A percentile compares a stretch with the other conserved stretches of the same genome.
Evolutionary conservation across 495 filamentous ascomycete species (phyloP).

Genomic region (Trichoderma erinaceum): DNA sequence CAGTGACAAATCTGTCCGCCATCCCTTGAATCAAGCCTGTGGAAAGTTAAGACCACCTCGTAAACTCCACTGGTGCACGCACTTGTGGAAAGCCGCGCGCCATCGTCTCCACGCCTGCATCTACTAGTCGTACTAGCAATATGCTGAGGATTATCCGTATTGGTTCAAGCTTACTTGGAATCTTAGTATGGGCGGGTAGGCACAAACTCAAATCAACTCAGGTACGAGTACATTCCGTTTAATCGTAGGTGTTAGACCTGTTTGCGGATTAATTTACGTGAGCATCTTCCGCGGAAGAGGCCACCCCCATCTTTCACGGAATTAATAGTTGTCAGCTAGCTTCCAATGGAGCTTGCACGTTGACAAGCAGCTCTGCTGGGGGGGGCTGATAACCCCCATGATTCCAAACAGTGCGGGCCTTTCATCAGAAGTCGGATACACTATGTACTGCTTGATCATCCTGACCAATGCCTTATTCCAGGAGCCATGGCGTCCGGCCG

Average conservation of each 20-base stretch:
- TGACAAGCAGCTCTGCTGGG: background rate
- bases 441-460: background rate
- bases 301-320: background rate
- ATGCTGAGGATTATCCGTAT: too few relatives aligned
- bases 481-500: constrained; percentile 2
- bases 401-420: constrained; percentile 8
- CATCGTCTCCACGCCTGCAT: too few relatives aligned
- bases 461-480: background rate
- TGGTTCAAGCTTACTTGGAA: too few relatives aligned
- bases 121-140: too few relatives aligned
- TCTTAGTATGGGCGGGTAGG: too few relatives aligned
- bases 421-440: background rate
- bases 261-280: background rate
- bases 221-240: too few relatives aligned
- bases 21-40: background rate
- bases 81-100: too few relatives aligned
- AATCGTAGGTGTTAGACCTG: too few relatives aligned
- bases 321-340: background rate
- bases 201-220: too few relatives aligned
- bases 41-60: background rate
- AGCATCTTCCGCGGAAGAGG: background rate
- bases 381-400: background rate
- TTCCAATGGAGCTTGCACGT: background rate
- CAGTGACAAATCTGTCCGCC: background rate
- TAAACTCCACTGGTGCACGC: too few relatives aligned